Evolutionary conservation across 371 early-diverging fungal species (phyloP), one percentile per base, ranked within the genome.

Genomic region (Rhizopus arrhizus): DNA sequence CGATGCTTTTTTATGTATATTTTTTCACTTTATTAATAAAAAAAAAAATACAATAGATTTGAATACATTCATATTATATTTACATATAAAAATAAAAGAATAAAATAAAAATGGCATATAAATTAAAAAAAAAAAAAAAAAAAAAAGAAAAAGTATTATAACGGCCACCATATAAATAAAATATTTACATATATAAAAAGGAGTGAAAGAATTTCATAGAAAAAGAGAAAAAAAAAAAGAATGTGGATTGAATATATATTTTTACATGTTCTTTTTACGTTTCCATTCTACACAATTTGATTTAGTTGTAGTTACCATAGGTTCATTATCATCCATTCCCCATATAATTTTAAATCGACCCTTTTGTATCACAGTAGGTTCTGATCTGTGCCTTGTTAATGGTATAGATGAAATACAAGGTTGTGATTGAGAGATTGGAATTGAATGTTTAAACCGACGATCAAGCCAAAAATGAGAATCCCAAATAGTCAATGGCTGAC

Each of bases 341-440:
- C 75, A 52, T 3, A 73, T 66, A 22, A 78, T 78, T 55, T 78
- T 65, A 52, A 78, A 78, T 43, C 78, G 61, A 12, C 78, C 78
- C 49, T 73, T 75, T 34, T 64, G 73, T 42, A 75, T 68, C 13
- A 69, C 63, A 43, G 64, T 62, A 13, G 62, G 49, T 16, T 66
- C 51, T 38, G 67, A 48, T 35, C n/a, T 35, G 31, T 53, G 51
- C 34, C 54, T 38, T 34, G 16, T 35, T n/a, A 64, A 16, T 31
- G 62, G 57, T 38, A 42, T 34, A 5, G 40, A 41, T 58, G 59
- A 16, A 15, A 38, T 16, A 13, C 61, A 22, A 34, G 52, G 41
- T 43, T 59, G 40, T 34, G 43, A 52, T 28, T 5, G 15, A 31
- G 50, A 58, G 15, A 33, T 31, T 38, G 31, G 12, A 3, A 43